Percentiles rank a stretch among this genome's conserved stretches.
Evolutionary conservation across 1,284 basidiomycete species (phyloP).

Genomic region (Ceratobasidium theobromae): DNA sequence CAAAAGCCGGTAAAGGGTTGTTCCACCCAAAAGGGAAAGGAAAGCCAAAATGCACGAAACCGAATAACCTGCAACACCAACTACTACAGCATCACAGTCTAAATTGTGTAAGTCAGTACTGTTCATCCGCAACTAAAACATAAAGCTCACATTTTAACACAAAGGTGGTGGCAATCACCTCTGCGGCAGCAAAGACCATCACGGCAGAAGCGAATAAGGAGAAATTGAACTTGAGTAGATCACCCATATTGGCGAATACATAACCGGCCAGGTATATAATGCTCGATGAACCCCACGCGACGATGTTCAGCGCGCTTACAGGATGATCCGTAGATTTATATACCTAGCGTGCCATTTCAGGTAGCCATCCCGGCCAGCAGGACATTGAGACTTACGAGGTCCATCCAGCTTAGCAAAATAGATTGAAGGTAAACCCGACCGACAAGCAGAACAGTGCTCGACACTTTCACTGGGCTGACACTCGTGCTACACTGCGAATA

Average conservation of each 20-base stretch:
- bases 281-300: conserved; percentile 15
- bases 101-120: neutral
- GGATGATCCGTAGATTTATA: conserved; percentile 15
- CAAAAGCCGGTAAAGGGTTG: neutral
- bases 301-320: conserved; percentile 17
- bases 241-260: conserved; percentile 1
- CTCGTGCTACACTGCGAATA: conserved; percentile 6
- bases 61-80: conserved; percentile 11
- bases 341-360: neutral
- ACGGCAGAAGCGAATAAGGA: neutral
- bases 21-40: neutral
- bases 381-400: neutral
- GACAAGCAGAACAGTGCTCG: conserved; percentile 3
- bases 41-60: conserved; percentile 7
- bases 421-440: conserved; percentile 20
- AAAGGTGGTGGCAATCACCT: conserved; percentile 4
- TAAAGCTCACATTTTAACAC: conserved; percentile 12
- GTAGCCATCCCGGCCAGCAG: neutral
- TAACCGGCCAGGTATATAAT: conserved; percentile 2
- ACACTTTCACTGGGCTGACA: neutral
- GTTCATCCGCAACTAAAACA: neutral
- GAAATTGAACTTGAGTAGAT: conserved; percentile 8
- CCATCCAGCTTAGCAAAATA: conserved; percentile 17
- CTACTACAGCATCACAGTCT: conserved; percentile 11
- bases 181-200: neutral